A percentile compares a stretch with the other conserved stretches of the same genome.
Evolutionary conservation across 495 filamentous ascomycete species (phyloP).

Genomic region (Podospora comata): DNA sequence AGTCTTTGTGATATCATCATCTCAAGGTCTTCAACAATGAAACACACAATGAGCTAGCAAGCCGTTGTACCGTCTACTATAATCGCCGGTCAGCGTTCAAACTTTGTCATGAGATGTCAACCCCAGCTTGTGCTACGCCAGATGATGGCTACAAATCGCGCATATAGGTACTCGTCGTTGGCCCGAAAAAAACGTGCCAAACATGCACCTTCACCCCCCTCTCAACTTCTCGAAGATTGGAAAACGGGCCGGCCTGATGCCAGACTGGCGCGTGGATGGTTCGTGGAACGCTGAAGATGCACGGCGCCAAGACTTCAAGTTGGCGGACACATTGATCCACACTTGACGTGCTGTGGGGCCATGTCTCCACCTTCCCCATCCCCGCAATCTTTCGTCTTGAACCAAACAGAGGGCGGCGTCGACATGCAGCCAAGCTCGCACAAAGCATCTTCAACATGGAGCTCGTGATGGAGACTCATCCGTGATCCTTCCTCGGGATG

Average conservation of each 20-base stretch:
- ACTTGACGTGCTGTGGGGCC: neutral
- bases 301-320: neutral
- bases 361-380: neutral
- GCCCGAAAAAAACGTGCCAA: neutral
- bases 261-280: neutral
- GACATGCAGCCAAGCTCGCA: conserved; percentile 1
- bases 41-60: neutral
- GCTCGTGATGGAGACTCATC: neutral
- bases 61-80: neutral
- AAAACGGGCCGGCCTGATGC: neutral
- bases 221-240: neutral
- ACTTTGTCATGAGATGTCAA: neutral
- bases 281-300: neutral
- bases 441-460: conserved; percentile 1
- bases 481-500: neutral
- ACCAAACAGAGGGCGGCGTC: neutral
- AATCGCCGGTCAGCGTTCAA: neutral
- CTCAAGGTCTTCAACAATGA: neutral
- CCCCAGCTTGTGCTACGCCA: neutral
- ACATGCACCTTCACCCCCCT: neutral
- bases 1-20: too few species aligned
- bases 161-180: neutral
- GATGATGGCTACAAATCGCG: neutral
- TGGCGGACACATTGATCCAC: neutral
- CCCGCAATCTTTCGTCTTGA: neutral